phyloP scores from a whole-genome alignment of 2,329 filamentous ascomycete genomes.

The Talaromyces sp. region DNA sequence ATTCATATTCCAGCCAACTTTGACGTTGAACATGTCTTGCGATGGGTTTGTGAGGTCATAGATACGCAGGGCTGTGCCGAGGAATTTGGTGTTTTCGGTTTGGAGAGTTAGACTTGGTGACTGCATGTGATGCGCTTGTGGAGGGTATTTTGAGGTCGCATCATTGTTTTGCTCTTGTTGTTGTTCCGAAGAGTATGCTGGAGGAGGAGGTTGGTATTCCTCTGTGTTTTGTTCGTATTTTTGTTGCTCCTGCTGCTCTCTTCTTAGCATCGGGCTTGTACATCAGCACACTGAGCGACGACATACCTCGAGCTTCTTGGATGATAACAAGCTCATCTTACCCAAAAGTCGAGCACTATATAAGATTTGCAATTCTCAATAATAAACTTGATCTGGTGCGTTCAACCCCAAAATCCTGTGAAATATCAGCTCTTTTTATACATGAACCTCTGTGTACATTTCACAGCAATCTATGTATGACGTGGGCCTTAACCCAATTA shows the following conservation, averaged over 20 bases:
- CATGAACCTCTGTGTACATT: not conserved
- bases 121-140: not conserved
- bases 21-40: not conserved
- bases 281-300: no score
- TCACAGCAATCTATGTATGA: not conserved
- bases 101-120: not conserved
- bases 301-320: constrained; percentile 1
- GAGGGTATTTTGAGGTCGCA: not conserved
- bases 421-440: not conserved
- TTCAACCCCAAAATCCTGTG: not conserved
- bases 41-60: not conserved
- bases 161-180: not conserved
- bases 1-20: not conserved
- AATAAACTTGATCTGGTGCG: not conserved
- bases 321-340: not conserved
- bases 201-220: not conserved
- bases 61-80: not conserved
- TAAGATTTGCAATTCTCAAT: no score
- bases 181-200: not conserved
- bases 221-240: not conserved
- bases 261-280: not conserved
- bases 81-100: constrained; percentile 3
- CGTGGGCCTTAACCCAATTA: not conserved
- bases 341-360: no score
- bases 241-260: not conserved